phyloP scores from a whole-genome alignment of 257 asterid genomes.

The Solanum lycopersicoides region DNA sequence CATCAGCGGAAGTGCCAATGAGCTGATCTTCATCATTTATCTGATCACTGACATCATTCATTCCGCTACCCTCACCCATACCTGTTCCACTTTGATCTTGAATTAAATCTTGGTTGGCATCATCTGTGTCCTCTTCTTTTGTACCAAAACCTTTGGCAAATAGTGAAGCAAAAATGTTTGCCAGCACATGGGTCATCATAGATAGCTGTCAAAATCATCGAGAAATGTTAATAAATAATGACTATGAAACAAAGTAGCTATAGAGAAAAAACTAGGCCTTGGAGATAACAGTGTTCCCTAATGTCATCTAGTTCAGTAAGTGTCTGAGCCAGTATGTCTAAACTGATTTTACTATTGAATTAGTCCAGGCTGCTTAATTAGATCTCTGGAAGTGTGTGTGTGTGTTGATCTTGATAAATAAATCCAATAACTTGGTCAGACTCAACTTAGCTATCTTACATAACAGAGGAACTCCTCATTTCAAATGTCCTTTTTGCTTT shows the following conservation, averaged over 20 bases:
- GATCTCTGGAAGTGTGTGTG: background rate
- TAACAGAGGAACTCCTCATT: background rate
- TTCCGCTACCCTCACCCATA: constrained; percentile 87
- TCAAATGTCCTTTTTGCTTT: no score
- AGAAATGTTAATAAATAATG: background rate
- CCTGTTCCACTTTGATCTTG: constrained; percentile 85
- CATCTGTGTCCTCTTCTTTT: constrained; percentile 46
- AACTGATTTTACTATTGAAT: background rate
- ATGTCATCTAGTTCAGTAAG: background rate
- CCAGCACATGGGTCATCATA: constrained; percentile 54
- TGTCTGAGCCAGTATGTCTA: background rate
- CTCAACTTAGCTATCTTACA: background rate
- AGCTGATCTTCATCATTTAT: constrained; percentile 91
- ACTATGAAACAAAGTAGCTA: background rate
- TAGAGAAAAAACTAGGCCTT: background rate
- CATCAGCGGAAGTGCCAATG: constrained; percentile 60
- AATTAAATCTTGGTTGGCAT: constrained; percentile 28
- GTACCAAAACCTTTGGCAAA: constrained; percentile 73
- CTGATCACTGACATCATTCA: constrained; percentile 83
- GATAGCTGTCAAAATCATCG: constrained; percentile 42
- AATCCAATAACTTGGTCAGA: background rate
- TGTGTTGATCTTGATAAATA: background rate
- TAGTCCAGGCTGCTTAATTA: background rate
- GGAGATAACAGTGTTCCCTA: background rate
- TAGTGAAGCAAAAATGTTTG: constrained; percentile 53